Evolutionary conservation across 306 rosid species (phyloP), one percentile per base, ranked within the genome.

Genomic region (Bauhinia variegata): DNA sequence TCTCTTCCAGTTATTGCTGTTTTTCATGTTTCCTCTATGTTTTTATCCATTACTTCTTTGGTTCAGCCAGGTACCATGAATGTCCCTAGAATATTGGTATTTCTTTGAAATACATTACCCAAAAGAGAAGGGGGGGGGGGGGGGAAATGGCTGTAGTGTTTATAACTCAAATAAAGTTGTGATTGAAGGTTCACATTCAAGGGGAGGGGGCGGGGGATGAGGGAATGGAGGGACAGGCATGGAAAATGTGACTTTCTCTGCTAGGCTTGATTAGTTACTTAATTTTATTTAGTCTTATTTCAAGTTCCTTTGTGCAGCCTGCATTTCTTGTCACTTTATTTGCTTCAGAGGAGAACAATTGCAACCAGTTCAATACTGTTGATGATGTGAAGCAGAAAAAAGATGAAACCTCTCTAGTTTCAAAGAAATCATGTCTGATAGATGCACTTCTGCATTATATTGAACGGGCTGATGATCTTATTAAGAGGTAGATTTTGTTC

Each of bases 321-420:
- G 84, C 98, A 65, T 89, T 92, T 74, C 84, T 87, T 79, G 78
- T 81, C 78, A 83, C 89, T 52, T 58, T 89, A 61, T 83, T 86
- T 71, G 73, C 84, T 44, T 54, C 71, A 39, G 85, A 83, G 38
- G 87, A 54, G 73, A 66, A 70, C 65, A 65, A 47, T 39, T 78
- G 64, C 60, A 80, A 69, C 62, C 91, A 65, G 14, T 68, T 15
- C 38, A 78, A 71, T 70, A 67, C 9, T 60, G 19, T 32, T 78
- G 84, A 57, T 62, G 85, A 67, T 70, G 81, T 65, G 60, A 75
- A 73, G 74, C 87, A 76, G 55, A 80, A 73, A 72, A 78, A 62
- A 68, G 76, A 39, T 65, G 91, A 79, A 73, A 54, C 78, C 70
- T 74, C 70, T 55, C 55, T 50, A 54, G 79, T 65, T 67, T 70